A percentile compares a stretch with the other conserved stretches of the same genome.
Evolutionary conservation across 2,329 filamentous ascomycete species (phyloP).

Genomic region (Aspergillus sp.): DNA sequence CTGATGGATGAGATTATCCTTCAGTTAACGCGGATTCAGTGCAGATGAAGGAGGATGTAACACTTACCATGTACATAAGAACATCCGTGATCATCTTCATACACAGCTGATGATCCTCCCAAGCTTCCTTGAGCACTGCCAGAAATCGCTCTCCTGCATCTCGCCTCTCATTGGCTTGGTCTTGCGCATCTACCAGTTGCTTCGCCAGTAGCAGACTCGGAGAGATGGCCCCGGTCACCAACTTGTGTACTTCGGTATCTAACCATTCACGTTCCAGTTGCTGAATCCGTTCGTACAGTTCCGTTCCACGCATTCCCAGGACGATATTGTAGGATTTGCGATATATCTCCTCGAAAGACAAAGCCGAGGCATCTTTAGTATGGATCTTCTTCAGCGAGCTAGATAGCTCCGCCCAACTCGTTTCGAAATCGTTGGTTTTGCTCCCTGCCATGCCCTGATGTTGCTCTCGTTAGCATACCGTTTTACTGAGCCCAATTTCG

Average conservation of each 20-base stretch:
- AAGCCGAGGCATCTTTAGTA: slow-evolving; percentile 80
- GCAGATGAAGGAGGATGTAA: not conserved
- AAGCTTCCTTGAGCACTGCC: slow-evolving; percentile 71
- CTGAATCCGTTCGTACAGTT: slow-evolving; percentile 78
- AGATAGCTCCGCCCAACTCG: slow-evolving; percentile 75
- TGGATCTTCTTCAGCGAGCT: slow-evolving; percentile 85
- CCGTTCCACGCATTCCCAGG: slow-evolving; percentile 78
- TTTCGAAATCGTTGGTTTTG: slow-evolving; percentile 77
- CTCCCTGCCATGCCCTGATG: slow-evolving; percentile 55
- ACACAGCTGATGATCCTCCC: slow-evolving; percentile 85
- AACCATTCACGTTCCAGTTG: slow-evolving; percentile 83
- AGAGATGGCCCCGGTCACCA: slow-evolving; percentile 71
- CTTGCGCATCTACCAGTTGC: slow-evolving; percentile 50
- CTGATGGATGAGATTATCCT: slow-evolving; percentile 38
- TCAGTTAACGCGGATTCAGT: slow-evolving; percentile 1
- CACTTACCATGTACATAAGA: slow-evolving; percentile 82
- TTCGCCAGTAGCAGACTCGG: slow-evolving; percentile 64
- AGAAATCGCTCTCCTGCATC: slow-evolving; percentile 82
- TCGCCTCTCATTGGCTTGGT: slow-evolving; percentile 72
- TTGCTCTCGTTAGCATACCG: not conserved
- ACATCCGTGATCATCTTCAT: slow-evolving; percentile 98
- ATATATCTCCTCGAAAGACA: slow-evolving; percentile 96
- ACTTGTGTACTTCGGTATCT: slow-evolving; percentile 68
- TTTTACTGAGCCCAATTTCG: not conserved
- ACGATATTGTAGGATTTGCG: slow-evolving; percentile 93